Evolutionary conservation across 2,329 filamentous ascomycete genomes (phyloP), one percentile per base, ranked within the genome.

Genomic region (Curvularia sp.): DNA sequence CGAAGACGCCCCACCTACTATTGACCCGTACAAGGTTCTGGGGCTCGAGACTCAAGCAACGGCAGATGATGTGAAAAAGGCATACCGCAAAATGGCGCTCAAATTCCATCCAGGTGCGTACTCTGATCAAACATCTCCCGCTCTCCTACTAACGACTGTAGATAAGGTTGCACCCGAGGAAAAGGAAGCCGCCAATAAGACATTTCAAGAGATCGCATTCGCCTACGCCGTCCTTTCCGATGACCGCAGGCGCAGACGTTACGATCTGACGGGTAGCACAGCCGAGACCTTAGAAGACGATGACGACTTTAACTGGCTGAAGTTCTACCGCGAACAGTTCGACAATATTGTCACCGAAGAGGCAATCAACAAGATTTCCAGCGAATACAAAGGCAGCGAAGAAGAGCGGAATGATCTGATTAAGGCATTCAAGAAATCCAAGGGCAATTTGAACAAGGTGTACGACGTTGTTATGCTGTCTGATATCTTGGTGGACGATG

Each of bases 161-260:
- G 93, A 97, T 84, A 97, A 97, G 81, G 91, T 88, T 4, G 66
- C 86, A 15, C 82, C 85, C 0, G 83, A 87, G 22, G 80, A 89
- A 52, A 92, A 92, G 72, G 84, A 88, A 26, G 80, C 84, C 42
- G 94, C 95, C 1, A 89, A 97, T 68, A 83, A 84, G 60, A 89
- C 86, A 53, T 99, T 99, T 77, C 95, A 99, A 78, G 84, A 90
- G 67, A 88, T 99, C 67, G 94, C 94, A 24, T 94, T 97, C 71
- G 94, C 95, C 52, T 97, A 98, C 74, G 94, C 93, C 33, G 86
- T 99, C 49, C 90, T 99, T 35, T 97, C 92, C 31, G 92, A 97
- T 68, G 84, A 89, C 22, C 83, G 84, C 20, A 88, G 95, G 53
- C 90, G 95, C 66, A 88, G 88, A 68, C 90, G 92, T 58, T 99